These are phyloP conservation scores for Psophocarpus tetragonolobus DNA, from an alignment of 306 rosid genomes.

Conservation along the genomic window DNA sequence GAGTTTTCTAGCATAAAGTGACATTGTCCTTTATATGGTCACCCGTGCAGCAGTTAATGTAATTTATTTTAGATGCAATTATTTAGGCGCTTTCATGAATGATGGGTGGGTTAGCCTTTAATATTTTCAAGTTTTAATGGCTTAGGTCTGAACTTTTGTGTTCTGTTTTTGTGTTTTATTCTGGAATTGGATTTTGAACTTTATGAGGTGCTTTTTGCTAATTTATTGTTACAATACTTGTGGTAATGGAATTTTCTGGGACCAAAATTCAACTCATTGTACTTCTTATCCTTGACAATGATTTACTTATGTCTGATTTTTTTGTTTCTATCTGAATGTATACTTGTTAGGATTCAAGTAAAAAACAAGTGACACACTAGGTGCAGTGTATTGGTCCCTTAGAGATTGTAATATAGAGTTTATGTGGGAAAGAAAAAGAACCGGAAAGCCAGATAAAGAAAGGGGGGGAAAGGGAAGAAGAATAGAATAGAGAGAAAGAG, in stretches of 20 bases:
- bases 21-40: neutral
- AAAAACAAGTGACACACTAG: neutral
- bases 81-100: neutral
- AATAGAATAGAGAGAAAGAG: too few species aligned
- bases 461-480: too few species aligned
- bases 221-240: neutral
- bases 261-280: neutral
- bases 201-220: neutral
- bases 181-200: neutral
- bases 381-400: neutral
- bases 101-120: neutral
- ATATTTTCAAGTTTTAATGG: neutral
- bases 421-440: too few species aligned
- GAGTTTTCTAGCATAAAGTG: neutral
- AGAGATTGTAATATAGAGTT: too few species aligned
- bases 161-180: neutral
- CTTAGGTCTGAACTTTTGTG: slow-evolving; percentile 5
- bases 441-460: too few species aligned
- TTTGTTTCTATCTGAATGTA: neutral
- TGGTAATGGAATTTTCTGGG: neutral
- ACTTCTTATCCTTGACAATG: neutral
- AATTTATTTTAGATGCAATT: neutral
- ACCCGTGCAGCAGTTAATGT: neutral
- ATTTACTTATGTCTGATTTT: neutral
- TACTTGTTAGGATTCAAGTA: neutral